Base-by-base conservation (phyloP, 768 basidiomycete genomes). In the Xanthoconium purpureum region DNA sequence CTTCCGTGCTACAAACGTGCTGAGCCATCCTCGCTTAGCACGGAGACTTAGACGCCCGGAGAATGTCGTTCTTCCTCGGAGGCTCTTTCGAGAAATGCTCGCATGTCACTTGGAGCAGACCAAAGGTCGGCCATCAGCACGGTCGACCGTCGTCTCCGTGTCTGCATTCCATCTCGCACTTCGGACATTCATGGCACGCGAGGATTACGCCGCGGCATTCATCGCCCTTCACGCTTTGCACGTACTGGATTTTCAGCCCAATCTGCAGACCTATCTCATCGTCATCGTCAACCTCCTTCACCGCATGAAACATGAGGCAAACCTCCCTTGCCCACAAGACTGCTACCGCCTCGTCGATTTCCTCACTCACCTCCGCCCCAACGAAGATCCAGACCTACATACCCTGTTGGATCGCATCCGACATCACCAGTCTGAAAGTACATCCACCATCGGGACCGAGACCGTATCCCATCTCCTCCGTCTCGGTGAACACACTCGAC, bases 141-240 rank as follows among this genome's bases (percentile, higher is more conserved):
- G 46, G 17, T 70, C 70, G 0, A 64, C 73, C 9, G 51, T 70
- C 9, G 45, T 74, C 14, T 71, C 66, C 17, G 67, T 70, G 0
- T 73, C 67, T 33, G 66, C 78, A 2, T 63, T 83, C 37, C 76
- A 76, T 58, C 61, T 73, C 29, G 74, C 75, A 1, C 69, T 84
- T 6, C 74, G 75, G n/a, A 69, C 75, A 0, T 80, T 82, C 59
- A 65, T 84, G 52, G 64, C 63, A 0, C 61, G 67, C 11, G 67
- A 69, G 3, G 84, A 84, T 66, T 84, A 80, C 55, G 66, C 78
- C 12, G 83, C 73, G 1, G 81, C 79, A 1, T 74, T 74, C 57
- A 62, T 78, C 45, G 68, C 68, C 17, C 54, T 84, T 10, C 69
- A 66, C 24, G 58, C 73, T 10, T 71, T 76, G 52, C 38, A 46